Evolutionary conservation across 306 rosid species (phyloP), one percentile per base, ranked within the genome.

Genomic region (Inga oerstediana): DNA sequence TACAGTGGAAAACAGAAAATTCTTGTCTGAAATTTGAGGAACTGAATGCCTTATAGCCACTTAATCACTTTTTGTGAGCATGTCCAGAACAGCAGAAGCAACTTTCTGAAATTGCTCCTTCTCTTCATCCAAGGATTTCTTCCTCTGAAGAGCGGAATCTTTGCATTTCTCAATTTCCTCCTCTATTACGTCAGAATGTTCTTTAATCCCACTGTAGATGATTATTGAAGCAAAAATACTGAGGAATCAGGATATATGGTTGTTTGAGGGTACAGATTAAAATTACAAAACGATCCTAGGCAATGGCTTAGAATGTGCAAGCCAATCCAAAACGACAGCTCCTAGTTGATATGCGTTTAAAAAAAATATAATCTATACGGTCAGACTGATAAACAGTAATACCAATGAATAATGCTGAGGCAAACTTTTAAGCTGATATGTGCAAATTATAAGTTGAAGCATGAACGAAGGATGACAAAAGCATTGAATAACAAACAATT

Each of bases 41-140:
- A 61, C 59, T 22, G 61, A 59, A 39, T 7, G 83, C 39, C 85
- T 79, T 79, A 88, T 85, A 56, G 74, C 27, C 24, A 22, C 73
- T 68, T 79, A 82, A 17, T 78, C 84, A 37, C 74, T 79, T 35
- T 84, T 80, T 82, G 82, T 84, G 74, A 88, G 92, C 91, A 90
- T 76, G 83, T 87, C 84, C 61, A 90, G 65, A 67, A 88, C 91
- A 32, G 88, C 74, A 72, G 80, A 88, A 84, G 91, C 92, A 70
- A 89, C 91, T 84, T 88, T 89, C 84, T 89, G 91, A 71, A 91
- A 86, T 48, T 72, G 90, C 68, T 88, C 89, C 59, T 83, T 89
- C 83, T 86, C 88, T 76, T 90, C 93, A 75, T 88, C 92, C 7
- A 89, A 77, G 54, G 49, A 69, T 75, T 66, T 89, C 87, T 86